Evolutionary conservation across 805 yeast genomes (phyloP).

Genomic region (Starmerella sp.): DNA sequence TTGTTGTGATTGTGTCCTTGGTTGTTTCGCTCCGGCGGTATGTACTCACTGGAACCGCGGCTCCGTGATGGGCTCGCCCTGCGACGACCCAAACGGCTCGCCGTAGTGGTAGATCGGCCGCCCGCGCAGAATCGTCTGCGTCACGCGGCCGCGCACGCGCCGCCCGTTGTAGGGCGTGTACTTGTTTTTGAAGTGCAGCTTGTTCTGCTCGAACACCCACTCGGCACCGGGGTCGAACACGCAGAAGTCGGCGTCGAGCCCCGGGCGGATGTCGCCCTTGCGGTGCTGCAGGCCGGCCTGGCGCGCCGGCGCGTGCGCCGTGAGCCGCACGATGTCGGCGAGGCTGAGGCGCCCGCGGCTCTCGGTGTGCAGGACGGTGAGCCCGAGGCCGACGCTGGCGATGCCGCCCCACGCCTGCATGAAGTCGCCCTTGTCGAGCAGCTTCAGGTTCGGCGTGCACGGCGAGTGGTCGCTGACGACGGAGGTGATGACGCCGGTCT

Average conservation of each 20-base stretch:
- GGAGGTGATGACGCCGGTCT: constrained; percentile 53
- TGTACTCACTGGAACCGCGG: not conserved
- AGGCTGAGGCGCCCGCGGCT: constrained; percentile 42
- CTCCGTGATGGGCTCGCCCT: not conserved
- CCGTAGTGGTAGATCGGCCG: constrained; percentile 38
- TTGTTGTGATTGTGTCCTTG: too few species aligned
- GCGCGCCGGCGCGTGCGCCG: constrained; percentile 68
- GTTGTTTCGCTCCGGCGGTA: not conserved
- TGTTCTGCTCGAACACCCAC: constrained; percentile 31
- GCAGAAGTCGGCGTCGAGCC: constrained; percentile 80
- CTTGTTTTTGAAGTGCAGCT: constrained; percentile 64
- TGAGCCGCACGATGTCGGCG: constrained; percentile 63
- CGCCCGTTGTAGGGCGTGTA: constrained; percentile 75
- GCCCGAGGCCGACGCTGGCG: constrained; percentile 82
- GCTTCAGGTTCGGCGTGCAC: constrained; percentile 83
- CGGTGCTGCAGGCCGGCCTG: constrained; percentile 67
- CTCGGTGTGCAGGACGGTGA: constrained; percentile 64
- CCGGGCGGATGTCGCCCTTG: constrained; percentile 64
- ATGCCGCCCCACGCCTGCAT: constrained; percentile 96
- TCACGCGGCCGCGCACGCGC: constrained; percentile 57
- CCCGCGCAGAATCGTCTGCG: constrained; percentile 74
- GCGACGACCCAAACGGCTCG: constrained; percentile 6
- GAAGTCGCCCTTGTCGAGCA: constrained; percentile 74
- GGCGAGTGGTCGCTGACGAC: constrained; percentile 96
- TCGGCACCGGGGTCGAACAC: constrained; percentile 62